A percentile compares a stretch with the other conserved stretches of the same genome.
Conservation (phyloP, 129 eudicot genomes). For the Mikania micrantha region DNA sequence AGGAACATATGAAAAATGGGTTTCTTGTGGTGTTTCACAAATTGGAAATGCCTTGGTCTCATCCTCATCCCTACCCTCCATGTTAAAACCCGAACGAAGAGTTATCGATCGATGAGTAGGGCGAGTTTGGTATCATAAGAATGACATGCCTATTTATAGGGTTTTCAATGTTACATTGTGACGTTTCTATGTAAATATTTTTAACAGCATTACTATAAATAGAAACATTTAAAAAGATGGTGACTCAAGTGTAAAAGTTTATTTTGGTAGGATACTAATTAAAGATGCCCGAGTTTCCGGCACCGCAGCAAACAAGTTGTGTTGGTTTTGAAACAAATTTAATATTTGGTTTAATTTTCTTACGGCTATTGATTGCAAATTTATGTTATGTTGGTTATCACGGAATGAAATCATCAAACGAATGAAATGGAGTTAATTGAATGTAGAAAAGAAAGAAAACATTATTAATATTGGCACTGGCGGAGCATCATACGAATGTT, state of each 20-base stretch:
- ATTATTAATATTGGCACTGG: too few relatives aligned
- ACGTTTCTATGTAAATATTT: neutral
- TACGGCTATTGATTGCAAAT: too few relatives aligned
- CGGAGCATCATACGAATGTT: too few relatives aligned
- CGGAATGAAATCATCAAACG: too few relatives aligned
- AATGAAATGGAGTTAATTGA: too few relatives aligned
- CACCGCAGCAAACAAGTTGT: conserved; percentile 20
- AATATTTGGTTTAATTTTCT: too few relatives aligned
- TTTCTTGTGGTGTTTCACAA: conserved; percentile 59
- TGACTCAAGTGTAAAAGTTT: neutral
- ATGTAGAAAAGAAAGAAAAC: too few relatives aligned
- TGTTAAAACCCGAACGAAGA: neutral
- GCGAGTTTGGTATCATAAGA: conserved; percentile 1
- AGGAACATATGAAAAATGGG: conserved; percentile 41
- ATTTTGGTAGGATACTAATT: neutral
- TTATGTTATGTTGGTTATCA: too few relatives aligned
- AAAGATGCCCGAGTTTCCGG: neutral
- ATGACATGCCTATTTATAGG: conserved; percentile 15
- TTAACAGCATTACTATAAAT: neutral
- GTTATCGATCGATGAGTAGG: neutral
- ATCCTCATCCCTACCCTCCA: conserved; percentile 23
- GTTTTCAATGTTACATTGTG: neutral
- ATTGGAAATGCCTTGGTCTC: conserved; percentile 25
- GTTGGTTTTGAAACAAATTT: neutral
- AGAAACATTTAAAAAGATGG: conserved; percentile 6